Conservation (phyloP, 805 yeast genomes). For the Ogataea thermomethanolica region DNA sequence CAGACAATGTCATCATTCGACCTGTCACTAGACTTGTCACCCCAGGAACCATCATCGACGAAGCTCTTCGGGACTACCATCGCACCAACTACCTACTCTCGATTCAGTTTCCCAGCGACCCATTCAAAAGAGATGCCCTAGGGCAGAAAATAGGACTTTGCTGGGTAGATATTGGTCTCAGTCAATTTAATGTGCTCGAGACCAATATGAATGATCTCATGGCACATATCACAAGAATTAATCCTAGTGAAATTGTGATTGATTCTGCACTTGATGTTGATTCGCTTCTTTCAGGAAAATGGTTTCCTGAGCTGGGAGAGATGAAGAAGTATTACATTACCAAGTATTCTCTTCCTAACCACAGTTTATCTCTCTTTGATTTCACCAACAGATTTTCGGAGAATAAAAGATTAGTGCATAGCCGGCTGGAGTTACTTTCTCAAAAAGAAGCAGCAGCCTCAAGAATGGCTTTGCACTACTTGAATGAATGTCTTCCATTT, state of each 20-base stretch:
- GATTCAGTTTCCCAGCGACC: slow-evolving; percentile 54
- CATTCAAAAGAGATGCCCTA: slow-evolving; percentile 37
- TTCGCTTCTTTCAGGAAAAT: slow-evolving; percentile 41
- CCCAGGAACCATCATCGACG: slow-evolving; percentile 91
- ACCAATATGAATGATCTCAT: slow-evolving; percentile 56
- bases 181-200: slow-evolving; percentile 68
- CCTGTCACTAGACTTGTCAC: slow-evolving; percentile 78
- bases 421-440: slow-evolving; percentile 34
- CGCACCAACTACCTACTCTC: slow-evolving; percentile 69
- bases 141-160: slow-evolving; percentile 57
- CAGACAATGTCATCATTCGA: slow-evolving; percentile 47
- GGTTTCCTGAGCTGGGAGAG: slow-evolving; percentile 59
- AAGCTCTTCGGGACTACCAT: slow-evolving; percentile 70
- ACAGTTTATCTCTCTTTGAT: slow-evolving; percentile 36
- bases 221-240: slow-evolving; percentile 71
- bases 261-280: slow-evolving; percentile 42
- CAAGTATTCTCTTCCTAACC: slow-evolving; percentile 43
- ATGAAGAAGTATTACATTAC: slow-evolving; percentile 59
- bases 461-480: slow-evolving; percentile 60
- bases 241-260: slow-evolving; percentile 76
- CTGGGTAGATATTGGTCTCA: slow-evolving; percentile 89
- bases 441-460: slow-evolving; percentile 58
- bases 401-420: slow-evolving; percentile 22
- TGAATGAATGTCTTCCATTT: slow-evolving; percentile 70
- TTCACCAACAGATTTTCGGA: slow-evolving; percentile 41